Evolutionary conservation across 2,329 filamentous ascomycete species (phyloP), one percentile per base, ranked within the genome.

Genomic region (Corynespora cassiicola): DNA sequence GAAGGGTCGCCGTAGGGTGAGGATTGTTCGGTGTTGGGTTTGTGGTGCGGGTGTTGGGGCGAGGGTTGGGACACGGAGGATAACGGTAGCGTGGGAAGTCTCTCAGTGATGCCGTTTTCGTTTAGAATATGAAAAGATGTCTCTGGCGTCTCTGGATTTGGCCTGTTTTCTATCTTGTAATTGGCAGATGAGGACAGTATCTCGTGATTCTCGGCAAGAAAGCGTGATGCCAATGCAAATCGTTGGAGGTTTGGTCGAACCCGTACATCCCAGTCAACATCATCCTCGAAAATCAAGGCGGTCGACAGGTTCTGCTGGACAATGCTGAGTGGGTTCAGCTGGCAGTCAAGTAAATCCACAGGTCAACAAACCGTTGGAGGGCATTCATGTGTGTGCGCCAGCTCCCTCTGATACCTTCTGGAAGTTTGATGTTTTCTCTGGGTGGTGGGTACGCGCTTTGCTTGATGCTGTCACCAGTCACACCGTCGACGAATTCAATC

Each of bases 401-500:
- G 21, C 57, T 61, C 17, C 59, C 59, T 45, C 54, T 50, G 6
- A 61, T 60, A 4, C 59, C 59, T n/a, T 36, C 19, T 12, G 46
- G 34, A 12, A 57, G 54, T 31, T 59, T 61, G 23, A 56, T 52
- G 29, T 63, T 63, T 34, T 58, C 57, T 11, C 51, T 36, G 15
- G 59, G 59, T 16, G 57, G 59, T 16, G 59, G 59, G 29, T 63
- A 63, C 6, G 57, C 59, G 27, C 47, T 61, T 14, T 56, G 37
- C 7, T 48, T 41, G 42, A 63, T 63, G 25, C 50, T 54, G 5
- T 50, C 56, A 19, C 73, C 74, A 6, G 65, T 65, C 0, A 79
- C 66, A 6, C 77, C 79, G 22, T 77, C 70, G 2, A 78, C 52
- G 47, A 74, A 81, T 1, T 72, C 71, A 25, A 81, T 56, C 2